Conservation (phyloP, 1,284 basidiomycete genomes). For the Bjerkandera adusta region DNA sequence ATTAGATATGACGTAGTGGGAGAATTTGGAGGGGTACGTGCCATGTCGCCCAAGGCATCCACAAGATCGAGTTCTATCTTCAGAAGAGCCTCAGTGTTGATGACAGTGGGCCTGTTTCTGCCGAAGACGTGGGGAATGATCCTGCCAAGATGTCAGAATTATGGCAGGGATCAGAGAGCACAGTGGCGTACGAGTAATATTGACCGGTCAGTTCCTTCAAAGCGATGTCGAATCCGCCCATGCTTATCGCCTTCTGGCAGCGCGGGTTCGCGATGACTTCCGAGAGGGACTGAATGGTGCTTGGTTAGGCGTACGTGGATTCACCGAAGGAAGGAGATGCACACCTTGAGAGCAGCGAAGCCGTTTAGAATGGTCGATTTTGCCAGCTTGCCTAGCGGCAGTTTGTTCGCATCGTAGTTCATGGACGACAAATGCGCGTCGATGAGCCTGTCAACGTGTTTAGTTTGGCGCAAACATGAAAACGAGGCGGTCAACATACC, state of each 20-base stretch:
- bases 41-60: slow-evolving; percentile 65
- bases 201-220: slow-evolving; percentile 46
- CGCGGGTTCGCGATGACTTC: slow-evolving; percentile 51
- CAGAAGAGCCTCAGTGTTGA: slow-evolving; percentile 37
- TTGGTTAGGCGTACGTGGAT: slow-evolving; percentile 1
- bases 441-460: slow-evolving; percentile 52
- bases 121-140: slow-evolving; percentile 66
- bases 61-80: slow-evolving; percentile 65
- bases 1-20: not conserved
- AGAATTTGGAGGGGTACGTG: slow-evolving; percentile 17
- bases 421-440: slow-evolving; percentile 59
- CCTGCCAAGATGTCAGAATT: slow-evolving; percentile 27
- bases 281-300: slow-evolving; percentile 41
- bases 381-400: slow-evolving; percentile 60
- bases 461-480: too few relatives aligned
- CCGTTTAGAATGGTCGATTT: slow-evolving; percentile 57
- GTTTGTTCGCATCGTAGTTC: slow-evolving; percentile 71
- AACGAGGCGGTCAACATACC: slow-evolving; percentile 29
- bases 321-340: not conserved
- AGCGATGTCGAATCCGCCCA: slow-evolving; percentile 39
- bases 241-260: slow-evolving; percentile 35
- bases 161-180: not conserved
- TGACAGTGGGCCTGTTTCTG: slow-evolving; percentile 45
- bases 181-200: slow-evolving; percentile 55
- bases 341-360: slow-evolving; percentile 56